Percentiles rank a stretch among this genome's conserved stretches.
Conservation (phyloP, 768 basidiomycete genomes). For the Cytidiella melzeri region DNA sequence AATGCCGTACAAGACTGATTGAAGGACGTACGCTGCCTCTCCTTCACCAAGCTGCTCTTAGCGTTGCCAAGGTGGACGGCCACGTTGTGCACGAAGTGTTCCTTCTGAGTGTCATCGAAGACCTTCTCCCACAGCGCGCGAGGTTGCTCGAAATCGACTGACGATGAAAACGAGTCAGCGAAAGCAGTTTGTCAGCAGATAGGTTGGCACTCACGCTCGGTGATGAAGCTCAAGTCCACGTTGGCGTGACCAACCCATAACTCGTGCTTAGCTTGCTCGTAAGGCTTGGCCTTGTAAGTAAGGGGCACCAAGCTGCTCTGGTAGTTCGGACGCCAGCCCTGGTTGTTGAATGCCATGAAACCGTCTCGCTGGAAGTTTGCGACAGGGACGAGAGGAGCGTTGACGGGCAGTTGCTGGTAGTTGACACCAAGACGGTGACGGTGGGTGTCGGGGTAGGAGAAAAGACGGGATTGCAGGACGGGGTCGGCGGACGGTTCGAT, state of each 20-base stretch:
- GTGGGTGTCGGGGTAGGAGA: constrained; percentile 91
- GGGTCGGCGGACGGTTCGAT: constrained; percentile 90
- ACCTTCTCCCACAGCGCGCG: constrained; percentile 63
- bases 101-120: constrained; percentile 53
- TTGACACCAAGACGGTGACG: constrained; percentile 78
- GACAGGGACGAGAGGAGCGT: constrained; percentile 65
- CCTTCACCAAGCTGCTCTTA: constrained; percentile 55
- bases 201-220: constrained; percentile 57
- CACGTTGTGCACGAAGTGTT: constrained; percentile 63
- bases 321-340: constrained; percentile 86
- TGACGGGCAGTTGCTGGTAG: constrained; percentile 86
- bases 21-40: constrained; percentile 53
- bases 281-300: constrained; percentile 38
- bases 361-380: constrained; percentile 95
- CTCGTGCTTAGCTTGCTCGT: constrained; percentile 52
- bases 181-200: too few species aligned
- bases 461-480: constrained; percentile 88
- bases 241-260: constrained; percentile 66
- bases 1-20: too few species aligned
- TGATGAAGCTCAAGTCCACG: constrained; percentile 66
- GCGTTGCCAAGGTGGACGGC: constrained; percentile 54
- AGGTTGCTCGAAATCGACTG: constrained; percentile 84
- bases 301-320: constrained; percentile 72
- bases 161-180: too few species aligned
- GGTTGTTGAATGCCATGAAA: constrained; percentile 57